A percentile compares a stretch with the other conserved stretches of the same genome.
phyloP scores from a whole-genome alignment of 495 filamentous ascomycete genomes.

The Penicillium coffeae region DNA sequence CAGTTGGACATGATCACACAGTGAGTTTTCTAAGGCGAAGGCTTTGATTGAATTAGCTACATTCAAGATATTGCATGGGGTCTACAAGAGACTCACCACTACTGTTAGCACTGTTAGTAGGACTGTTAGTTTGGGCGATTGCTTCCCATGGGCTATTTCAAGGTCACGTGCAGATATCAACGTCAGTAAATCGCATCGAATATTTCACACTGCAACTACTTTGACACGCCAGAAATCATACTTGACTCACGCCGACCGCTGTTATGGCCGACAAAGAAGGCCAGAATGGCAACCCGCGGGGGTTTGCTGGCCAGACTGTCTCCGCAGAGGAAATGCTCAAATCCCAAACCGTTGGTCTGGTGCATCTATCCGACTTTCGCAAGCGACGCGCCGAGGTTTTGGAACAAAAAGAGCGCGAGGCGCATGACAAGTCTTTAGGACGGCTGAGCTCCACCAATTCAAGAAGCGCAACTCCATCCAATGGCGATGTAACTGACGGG shows the following conservation, averaged over 20 bases:
- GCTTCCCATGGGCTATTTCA: too few relatives aligned
- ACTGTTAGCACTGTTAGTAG: too few relatives aligned
- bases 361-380: conserved; percentile 89
- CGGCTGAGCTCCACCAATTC: conserved; percentile 47
- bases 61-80: too few relatives aligned
- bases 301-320: conserved; percentile 72
- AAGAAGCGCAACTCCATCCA: conserved; percentile 49
- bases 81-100: too few relatives aligned
- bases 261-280: conserved; percentile 38
- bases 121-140: neutral
- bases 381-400: conserved; percentile 93
- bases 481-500: conserved; percentile 51
- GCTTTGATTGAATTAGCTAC: too few relatives aligned
- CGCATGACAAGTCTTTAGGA: conserved; percentile 57
- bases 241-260: neutral
- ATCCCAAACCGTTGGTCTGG: conserved; percentile 88
- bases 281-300: conserved; percentile 38
- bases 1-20: neutral
- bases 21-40: too few relatives aligned
- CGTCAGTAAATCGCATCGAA: conserved; percentile 15
- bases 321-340: conserved; percentile 89
- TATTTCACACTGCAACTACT: neutral
- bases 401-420: conserved; percentile 84
- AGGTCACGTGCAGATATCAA: conserved; percentile 18
- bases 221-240: too few relatives aligned